Evolutionary conservation across 139 green algal genomes (phyloP).

Genomic region (Haematococcus lacustris): DNA sequence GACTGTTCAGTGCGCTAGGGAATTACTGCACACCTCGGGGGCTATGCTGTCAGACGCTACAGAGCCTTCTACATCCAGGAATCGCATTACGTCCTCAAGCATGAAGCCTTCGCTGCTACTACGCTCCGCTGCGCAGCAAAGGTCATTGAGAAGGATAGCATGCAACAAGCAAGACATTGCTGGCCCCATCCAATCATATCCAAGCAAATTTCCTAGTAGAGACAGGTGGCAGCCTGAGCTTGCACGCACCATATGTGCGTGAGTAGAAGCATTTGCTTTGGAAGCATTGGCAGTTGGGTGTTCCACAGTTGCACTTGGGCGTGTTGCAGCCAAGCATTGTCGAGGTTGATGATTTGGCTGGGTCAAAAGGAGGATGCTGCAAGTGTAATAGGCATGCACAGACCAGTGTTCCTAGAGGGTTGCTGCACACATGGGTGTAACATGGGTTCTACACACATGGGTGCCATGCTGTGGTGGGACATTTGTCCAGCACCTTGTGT

Average conservation of each 20-base stretch:
- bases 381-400: not conserved
- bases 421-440: not conserved
- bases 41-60: constrained; percentile 1
- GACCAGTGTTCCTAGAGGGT: not conserved
- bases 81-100: constrained; percentile 51
- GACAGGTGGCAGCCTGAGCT: not conserved
- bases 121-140: constrained; percentile 35
- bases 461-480: not conserved
- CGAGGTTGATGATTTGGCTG: constrained; percentile 39
- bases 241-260: constrained; percentile 67
- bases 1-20: too few relatives aligned
- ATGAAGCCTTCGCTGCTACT: constrained; percentile 74
- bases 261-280: constrained; percentile 69
- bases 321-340: constrained; percentile 48
- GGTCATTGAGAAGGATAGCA: not conserved
- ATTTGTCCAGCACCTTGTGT: constrained; percentile 24
- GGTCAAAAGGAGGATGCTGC: constrained; percentile 65
- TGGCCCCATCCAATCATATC: not conserved
- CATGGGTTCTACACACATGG: not conserved
- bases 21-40: too few relatives aligned
- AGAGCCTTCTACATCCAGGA: constrained; percentile 21
- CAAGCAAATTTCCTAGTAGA: not conserved
- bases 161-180: not conserved
- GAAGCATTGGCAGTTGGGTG: constrained; percentile 52
- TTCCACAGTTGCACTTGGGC: constrained; percentile 63